phyloP scores from a whole-genome alignment of 345 rosid genomes.

The Populus nigra region DNA sequence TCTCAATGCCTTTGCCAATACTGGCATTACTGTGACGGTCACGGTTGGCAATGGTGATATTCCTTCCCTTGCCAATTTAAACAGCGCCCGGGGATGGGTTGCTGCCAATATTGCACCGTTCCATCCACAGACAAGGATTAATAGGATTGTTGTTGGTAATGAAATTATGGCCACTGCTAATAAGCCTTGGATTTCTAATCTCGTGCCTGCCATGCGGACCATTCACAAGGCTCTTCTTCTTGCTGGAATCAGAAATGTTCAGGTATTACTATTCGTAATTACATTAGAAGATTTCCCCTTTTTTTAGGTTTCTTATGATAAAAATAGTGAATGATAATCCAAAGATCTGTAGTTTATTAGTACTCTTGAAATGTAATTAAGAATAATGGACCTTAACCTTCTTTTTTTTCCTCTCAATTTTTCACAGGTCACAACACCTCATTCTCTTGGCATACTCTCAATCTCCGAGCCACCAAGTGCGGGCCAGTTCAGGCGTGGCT shows the following conservation, averaged over 20 bases:
- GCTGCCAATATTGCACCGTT: constrained; percentile 48
- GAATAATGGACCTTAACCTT: too few species aligned
- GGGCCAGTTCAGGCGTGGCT: constrained; percentile 17
- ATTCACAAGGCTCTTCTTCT: constrained; percentile 21
- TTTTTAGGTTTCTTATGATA: too few species aligned
- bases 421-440: constrained; percentile 22
- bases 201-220: constrained; percentile 25
- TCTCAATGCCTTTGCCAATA: constrained; percentile 24
- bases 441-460: constrained; percentile 19
- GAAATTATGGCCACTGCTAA: constrained; percentile 51
- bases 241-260: constrained; percentile 6
- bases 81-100: constrained; percentile 58
- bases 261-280: not conserved
- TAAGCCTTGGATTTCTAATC: constrained; percentile 34
- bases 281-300: not conserved
- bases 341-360: too few species aligned
- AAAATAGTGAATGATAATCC: too few species aligned
- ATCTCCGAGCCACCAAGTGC: constrained; percentile 21
- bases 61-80: constrained; percentile 44
- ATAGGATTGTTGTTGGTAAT: constrained; percentile 59
- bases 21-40: constrained; percentile 20
- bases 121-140: constrained; percentile 63
- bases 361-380: too few species aligned
- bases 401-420: not conserved
- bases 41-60: constrained; percentile 45